Conservation (phyloP, 768 basidiomycete species). For the Tubosaeta sp. region DNA sequence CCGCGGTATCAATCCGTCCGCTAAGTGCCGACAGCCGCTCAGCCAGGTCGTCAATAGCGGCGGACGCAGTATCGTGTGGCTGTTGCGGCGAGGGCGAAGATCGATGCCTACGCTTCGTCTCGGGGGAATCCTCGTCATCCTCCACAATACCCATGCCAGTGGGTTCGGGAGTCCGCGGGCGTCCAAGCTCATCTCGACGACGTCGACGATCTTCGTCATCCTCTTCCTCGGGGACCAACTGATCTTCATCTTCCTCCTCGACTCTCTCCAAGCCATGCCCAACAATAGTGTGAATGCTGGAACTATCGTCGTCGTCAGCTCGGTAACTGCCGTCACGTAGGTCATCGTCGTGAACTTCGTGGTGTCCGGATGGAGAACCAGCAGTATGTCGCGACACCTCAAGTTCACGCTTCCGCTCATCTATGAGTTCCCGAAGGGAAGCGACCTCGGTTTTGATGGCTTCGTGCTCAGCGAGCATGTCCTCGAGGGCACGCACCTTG, state of each 20-base stretch:
- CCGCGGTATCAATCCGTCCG: conserved; percentile 69
- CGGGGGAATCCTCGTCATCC: conserved; percentile 39
- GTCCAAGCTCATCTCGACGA: conserved; percentile 53
- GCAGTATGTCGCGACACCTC: conserved; percentile 25
- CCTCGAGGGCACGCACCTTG: conserved; percentile 79
- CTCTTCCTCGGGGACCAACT: conserved; percentile 35
- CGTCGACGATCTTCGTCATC: conserved; percentile 46
- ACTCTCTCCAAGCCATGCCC: conserved; percentile 68
- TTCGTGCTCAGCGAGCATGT: conserved; percentile 80
- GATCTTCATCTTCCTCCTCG: conserved; percentile 71
- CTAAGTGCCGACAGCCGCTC: conserved; percentile 59
- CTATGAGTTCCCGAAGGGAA: conserved; percentile 66
- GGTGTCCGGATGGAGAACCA: conserved; percentile 24
- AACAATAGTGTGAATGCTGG: conserved; percentile 69
- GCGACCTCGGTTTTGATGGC: conserved; percentile 74
- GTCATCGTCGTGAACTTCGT: conserved; percentile 11
- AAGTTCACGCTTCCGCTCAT: conserved; percentile 54
- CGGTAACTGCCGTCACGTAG: conserved; percentile 21
- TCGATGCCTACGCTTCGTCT: conserved; percentile 16
- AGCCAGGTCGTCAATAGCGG: conserved; percentile 54
- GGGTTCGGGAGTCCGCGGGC: conserved; percentile 82
- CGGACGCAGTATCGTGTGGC: conserved; percentile 24
- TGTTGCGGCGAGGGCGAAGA: conserved; percentile 14
- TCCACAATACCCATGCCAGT: conserved; percentile 51
- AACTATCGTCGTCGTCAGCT: conserved; percentile 65